Percentiles rank a stretch among this genome's conserved stretches.
Evolutionary conservation across 2,329 filamentous ascomycete species (phyloP).

Genomic region (Malbranchea zuffiana): DNA sequence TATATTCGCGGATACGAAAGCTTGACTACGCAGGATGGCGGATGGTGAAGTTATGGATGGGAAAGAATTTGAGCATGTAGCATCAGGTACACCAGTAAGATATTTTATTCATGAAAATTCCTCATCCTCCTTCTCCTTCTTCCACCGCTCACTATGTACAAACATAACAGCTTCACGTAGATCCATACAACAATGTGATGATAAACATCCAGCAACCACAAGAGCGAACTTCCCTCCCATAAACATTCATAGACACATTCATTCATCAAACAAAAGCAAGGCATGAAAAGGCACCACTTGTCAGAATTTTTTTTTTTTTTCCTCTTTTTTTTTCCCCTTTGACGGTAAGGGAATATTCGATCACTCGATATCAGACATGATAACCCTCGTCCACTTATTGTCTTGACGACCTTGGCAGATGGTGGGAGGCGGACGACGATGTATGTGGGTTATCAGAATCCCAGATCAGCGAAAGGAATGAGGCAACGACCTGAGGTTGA

Average conservation of each 20-base stretch:
- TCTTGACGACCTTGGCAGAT: neutral
- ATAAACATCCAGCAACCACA: neutral
- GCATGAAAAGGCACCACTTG: neutral
- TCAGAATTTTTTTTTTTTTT: neutral
- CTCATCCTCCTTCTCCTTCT: neutral
- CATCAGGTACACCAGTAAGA: too few relatives aligned
- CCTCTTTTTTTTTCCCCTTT: neutral
- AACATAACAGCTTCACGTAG: neutral
- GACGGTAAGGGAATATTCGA: too few relatives aligned
- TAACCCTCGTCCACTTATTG: neutral
- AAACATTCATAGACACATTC: too few relatives aligned
- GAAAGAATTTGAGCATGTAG: too few relatives aligned
- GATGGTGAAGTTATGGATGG: too few relatives aligned
- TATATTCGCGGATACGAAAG: too few relatives aligned
- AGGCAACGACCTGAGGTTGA: too few relatives aligned
- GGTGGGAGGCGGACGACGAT: neutral
- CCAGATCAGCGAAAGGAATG: too few relatives aligned
- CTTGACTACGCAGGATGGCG: too few relatives aligned
- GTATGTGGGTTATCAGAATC: too few relatives aligned
- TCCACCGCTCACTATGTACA: neutral
- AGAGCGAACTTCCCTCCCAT: too few relatives aligned
- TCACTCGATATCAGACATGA: too few relatives aligned
- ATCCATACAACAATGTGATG: neutral
- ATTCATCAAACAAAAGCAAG: constrained; percentile 1
- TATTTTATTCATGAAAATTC: neutral